Base-by-base conservation (phyloP, 2,329 filamentous ascomycete species). In the Tricladium varicosporioides region DNA sequence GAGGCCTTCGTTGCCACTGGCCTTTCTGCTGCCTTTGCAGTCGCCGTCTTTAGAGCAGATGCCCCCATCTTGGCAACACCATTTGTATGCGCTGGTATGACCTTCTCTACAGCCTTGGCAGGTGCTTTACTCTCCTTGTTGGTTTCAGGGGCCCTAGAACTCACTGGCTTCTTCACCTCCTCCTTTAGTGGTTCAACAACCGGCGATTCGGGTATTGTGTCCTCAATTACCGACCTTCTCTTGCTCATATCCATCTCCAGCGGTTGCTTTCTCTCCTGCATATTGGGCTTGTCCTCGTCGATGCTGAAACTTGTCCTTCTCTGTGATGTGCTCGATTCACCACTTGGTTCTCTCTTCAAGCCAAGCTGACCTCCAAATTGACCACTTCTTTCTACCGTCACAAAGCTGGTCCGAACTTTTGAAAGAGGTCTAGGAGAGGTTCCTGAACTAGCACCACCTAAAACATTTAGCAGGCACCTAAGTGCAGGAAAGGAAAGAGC, bases 401-500 rank as follows among this genome's bases (percentile, higher is more conserved):
- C 81, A 70, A 92, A 92, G 70, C 78, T 89, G 40, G 88, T 88
- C 63, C 88, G 82, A 45, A 92, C 85, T 73, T 88, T 90, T 60
- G 88, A 90, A 43, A 91, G 80, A 19, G 85, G 88, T 66, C 87
- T 79, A 32, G 84, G 81, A 15, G 81, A 83, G 33, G 80, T 67
- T 42, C 65, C 61, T 22, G 54, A 65, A 18, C 60, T 70, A 31
- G 54, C 57, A 60, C 49, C 58, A 22, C 62, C 60, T 63, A 56
- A 33, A 54, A 53, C 27, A 53, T 52, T 65, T 54, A 66, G 59
- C 54, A 52, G 36, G 58, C 31, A 52, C 44, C 52, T 18, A 51
- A 40, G 15, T 15, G 13, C 7, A 43, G 33, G 8, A 45, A 61
- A 56, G 60, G 47, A 53, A 55, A 22, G 14, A 53, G 57, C 75